Conservation (phyloP, 169 alveolate genomes). For the Plasmodium berghei region DNA sequence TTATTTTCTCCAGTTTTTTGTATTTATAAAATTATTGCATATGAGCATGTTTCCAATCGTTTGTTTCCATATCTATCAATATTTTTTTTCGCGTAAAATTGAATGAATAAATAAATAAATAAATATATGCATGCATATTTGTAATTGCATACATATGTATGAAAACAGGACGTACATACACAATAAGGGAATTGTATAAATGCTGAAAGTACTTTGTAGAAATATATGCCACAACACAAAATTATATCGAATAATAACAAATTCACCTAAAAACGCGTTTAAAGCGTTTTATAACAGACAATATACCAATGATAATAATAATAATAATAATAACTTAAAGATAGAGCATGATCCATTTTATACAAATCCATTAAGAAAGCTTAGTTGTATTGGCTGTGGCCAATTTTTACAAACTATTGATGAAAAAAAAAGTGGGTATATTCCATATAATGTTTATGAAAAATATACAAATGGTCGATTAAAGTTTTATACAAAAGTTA, state of each 20-base stretch:
- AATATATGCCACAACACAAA: neutral
- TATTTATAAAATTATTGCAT: no score
- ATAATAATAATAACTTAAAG: conserved; percentile 1
- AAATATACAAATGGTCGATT: conserved; percentile 77
- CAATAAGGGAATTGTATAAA: no score
- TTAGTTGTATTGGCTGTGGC: conserved; percentile 84
- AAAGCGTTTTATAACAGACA: neutral
- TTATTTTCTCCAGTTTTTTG: no score
- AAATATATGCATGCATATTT: no score
- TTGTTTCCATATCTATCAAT: no score
- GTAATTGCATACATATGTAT: no score
- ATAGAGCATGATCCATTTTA: conserved; percentile 66
- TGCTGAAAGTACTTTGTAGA: no score
- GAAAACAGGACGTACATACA: no score
- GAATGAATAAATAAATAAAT: no score
- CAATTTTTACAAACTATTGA: conserved; percentile 81
- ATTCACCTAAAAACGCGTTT: no score
- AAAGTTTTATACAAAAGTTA: conserved; percentile 80
- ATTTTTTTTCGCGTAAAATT: no score
- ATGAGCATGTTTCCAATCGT: no score
- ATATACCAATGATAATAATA: conserved; percentile 1
- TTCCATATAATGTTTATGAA: conserved; percentile 74
- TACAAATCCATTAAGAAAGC: conserved; percentile 62
- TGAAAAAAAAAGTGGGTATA: conserved; percentile 82
- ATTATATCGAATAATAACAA: neutral